Evolutionary conservation across 2,329 filamentous ascomycete genomes (phyloP).

Genomic region (Aspergillus sp.): DNA sequence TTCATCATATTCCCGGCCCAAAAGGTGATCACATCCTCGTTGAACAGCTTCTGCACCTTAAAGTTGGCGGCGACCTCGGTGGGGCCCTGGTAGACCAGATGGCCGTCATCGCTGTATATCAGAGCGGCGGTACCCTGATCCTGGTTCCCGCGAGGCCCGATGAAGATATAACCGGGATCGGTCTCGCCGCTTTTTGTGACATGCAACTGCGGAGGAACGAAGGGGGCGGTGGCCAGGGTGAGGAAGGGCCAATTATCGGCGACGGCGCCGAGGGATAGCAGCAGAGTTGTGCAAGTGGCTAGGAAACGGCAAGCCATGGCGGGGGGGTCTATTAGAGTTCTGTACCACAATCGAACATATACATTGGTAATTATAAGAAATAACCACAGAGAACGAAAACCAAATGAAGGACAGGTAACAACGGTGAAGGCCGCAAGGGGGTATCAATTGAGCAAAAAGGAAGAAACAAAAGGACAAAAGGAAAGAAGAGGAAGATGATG

Average conservation of each 20-base stretch:
- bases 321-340: neutral
- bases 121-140: constrained; percentile 29
- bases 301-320: constrained; percentile 13
- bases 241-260: constrained; percentile 22
- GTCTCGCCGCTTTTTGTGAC: constrained; percentile 32
- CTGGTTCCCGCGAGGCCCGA: constrained; percentile 31
- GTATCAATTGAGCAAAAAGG: neutral
- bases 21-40: constrained; percentile 36
- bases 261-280: constrained; percentile 15
- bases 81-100: constrained; percentile 38
- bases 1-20: constrained; percentile 33
- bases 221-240: constrained; percentile 16
- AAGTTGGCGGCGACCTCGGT: constrained; percentile 34
- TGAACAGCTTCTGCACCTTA: constrained; percentile 34
- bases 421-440: neutral
- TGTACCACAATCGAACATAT: neutral
- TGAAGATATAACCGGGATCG: constrained; percentile 35
- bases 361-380: neutral
- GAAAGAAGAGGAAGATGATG: neutral
- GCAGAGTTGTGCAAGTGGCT: constrained; percentile 13
- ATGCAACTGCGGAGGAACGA: constrained; percentile 28
- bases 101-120: constrained; percentile 37
- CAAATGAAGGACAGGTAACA: neutral
- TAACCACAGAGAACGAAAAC: neutral
- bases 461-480: neutral